These are phyloP conservation scores for Candida morakotiae DNA, from an alignment of 805 yeast species.

Conservation along the genomic window DNA sequence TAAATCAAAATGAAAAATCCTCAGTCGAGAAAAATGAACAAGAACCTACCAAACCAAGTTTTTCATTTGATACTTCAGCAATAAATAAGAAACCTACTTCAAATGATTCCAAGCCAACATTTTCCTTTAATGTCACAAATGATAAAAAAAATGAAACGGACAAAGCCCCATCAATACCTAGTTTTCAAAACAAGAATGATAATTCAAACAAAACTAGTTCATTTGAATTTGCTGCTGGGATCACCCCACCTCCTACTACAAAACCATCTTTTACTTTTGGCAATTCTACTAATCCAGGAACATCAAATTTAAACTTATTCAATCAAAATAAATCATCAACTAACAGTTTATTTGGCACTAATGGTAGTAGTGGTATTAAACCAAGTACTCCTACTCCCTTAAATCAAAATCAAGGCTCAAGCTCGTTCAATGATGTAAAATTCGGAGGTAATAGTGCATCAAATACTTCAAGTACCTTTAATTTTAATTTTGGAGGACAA, in stretches of 20 bases:
- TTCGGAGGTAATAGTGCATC: conserved; percentile 1
- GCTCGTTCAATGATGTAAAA: not conserved
- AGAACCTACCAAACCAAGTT: not conserved
- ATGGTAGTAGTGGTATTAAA: not conserved
- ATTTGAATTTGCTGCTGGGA: conserved; percentile 12
- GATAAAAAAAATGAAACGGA: no score
- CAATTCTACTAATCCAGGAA: not conserved
- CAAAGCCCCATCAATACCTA: not conserved
- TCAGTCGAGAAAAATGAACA: no score
- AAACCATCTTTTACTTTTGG: conserved; percentile 3
- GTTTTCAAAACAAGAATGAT: not conserved
- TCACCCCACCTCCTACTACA: conserved; percentile 3
- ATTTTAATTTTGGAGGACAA: conserved; percentile 4
- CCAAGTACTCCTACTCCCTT: not conserved
- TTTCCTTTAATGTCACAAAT: conserved; percentile 11
- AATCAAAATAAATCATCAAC: not conserved
- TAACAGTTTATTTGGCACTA: not conserved
- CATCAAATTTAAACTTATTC: not conserved
- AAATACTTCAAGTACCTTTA: conserved; percentile 10
- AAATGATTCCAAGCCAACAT: conserved; percentile 5
- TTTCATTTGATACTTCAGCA: not conserved
- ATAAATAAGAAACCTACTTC: not conserved
- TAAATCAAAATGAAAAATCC: no score
- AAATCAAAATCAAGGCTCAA: not conserved
- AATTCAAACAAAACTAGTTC: conserved; percentile 2